Conservation (phyloP, 140 eudicot species). For the Artemisia princeps region DNA sequence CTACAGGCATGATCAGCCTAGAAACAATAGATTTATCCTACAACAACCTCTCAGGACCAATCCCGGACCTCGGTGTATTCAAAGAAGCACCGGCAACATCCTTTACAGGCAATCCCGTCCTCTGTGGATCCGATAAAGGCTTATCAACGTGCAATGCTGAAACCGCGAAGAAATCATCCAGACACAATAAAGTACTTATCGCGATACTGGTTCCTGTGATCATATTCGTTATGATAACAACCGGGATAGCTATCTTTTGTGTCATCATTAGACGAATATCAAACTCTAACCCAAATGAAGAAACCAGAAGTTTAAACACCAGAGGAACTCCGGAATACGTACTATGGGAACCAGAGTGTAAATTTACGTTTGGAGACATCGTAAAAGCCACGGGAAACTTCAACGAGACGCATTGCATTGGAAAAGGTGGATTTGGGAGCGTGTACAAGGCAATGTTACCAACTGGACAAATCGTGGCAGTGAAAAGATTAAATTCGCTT, state of each 20-base stretch:
- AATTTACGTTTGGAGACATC: conserved; percentile 59
- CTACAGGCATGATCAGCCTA: conserved; percentile 56
- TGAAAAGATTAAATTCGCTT: conserved; percentile 46
- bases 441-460: conserved; percentile 65
- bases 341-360: conserved; percentile 57
- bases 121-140: conserved; percentile 65
- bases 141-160: conserved; percentile 36
- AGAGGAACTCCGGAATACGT: conserved; percentile 36
- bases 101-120: conserved; percentile 46
- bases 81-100: conserved; percentile 31
- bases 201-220: conserved; percentile 39
- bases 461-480: conserved; percentile 61
- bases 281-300: conserved; percentile 24
- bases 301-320: conserved; percentile 19
- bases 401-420: conserved; percentile 53
- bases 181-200: conserved; percentile 31
- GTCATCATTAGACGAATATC: conserved; percentile 26
- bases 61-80: conserved; percentile 46
- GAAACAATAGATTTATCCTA: conserved; percentile 56
- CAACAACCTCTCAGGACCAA: conserved; percentile 63
- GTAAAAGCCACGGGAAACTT: conserved; percentile 73
- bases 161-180: conserved; percentile 17
- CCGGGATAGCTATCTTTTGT: conserved; percentile 20
- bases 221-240: conserved; percentile 31
- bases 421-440: conserved; percentile 82